Evolutionary conservation across 257 asterid genomes (phyloP).

Genomic region (Solanum virginianum): DNA sequence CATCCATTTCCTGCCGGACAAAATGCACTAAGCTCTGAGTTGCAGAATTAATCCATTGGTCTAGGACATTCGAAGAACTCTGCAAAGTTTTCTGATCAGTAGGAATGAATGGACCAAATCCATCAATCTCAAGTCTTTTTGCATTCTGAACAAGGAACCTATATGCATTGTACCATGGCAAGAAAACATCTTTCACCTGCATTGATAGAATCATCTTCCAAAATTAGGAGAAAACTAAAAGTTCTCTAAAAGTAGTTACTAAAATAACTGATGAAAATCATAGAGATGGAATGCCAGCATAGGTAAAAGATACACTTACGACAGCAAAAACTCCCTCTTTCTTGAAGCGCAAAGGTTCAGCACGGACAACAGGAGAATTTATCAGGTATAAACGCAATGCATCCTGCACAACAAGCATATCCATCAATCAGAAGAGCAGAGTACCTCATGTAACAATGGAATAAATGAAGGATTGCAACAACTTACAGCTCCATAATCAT

Average conservation of each 20-base stretch:
- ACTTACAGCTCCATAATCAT: slow-evolving; percentile 88
- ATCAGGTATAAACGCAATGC: slow-evolving; percentile 85
- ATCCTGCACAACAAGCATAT: slow-evolving; percentile 22
- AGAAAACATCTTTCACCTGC: slow-evolving; percentile 74
- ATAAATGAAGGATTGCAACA: not conserved
- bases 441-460: not conserved
- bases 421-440: not conserved
- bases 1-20: slow-evolving; percentile 93
- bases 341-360: slow-evolving; percentile 92
- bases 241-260: not conserved
- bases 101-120: slow-evolving; percentile 68
- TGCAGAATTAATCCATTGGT: slow-evolving; percentile 94
- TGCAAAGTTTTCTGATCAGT: slow-evolving; percentile 56
- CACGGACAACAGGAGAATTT: slow-evolving; percentile 97
- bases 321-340: slow-evolving; percentile 89
- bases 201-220: not conserved
- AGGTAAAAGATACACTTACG: slow-evolving; percentile 16
- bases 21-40: slow-evolving; percentile 90
- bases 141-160: slow-evolving; percentile 97
- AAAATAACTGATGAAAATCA: not conserved
- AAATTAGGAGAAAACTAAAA: not conserved
- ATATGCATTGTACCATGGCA: slow-evolving; percentile 99
- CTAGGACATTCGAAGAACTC: slow-evolving; percentile 76
- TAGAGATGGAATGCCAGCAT: not conserved
- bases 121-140: slow-evolving; percentile 86